Evolutionary conservation across 2,329 filamentous ascomycete genomes (phyloP).

Genomic region (Exophiala sp.): DNA sequence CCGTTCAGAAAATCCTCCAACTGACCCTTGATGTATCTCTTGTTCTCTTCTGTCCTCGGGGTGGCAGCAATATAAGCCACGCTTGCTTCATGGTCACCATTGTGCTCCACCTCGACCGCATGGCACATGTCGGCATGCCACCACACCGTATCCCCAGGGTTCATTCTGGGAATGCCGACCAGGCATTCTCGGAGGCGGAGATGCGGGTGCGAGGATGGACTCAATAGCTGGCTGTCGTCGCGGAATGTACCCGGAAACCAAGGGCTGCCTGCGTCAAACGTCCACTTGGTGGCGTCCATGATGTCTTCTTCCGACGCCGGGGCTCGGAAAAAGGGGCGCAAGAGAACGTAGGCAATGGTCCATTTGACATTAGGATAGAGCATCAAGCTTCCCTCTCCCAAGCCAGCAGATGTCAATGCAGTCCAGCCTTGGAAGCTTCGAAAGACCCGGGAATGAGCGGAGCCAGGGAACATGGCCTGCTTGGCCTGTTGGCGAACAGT

Average conservation of each 20-base stretch:
- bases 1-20: constrained; percentile 47
- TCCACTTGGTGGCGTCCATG: constrained; percentile 38
- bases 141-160: constrained; percentile 40
- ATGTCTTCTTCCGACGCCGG: constrained; percentile 31
- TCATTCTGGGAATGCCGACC: constrained; percentile 36
- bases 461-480: constrained; percentile 34
- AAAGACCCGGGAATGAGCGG: constrained; percentile 37
- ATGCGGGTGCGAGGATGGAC: constrained; percentile 42
- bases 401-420: constrained; percentile 35
- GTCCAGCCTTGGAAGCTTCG: constrained; percentile 42
- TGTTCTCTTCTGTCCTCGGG: constrained; percentile 34
- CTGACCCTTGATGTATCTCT: constrained; percentile 42
- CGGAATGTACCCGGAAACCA: constrained; percentile 39
- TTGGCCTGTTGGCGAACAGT: constrained; percentile 31
- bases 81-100: constrained; percentile 32
- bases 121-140: constrained; percentile 41
- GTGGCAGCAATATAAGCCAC: constrained; percentile 37
- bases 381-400: constrained; percentile 37
- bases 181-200: constrained; percentile 37
- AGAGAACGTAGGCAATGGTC: constrained; percentile 38
- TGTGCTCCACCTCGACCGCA: constrained; percentile 39
- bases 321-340: constrained; percentile 41
- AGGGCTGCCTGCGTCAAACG: constrained; percentile 30
- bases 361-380: constrained; percentile 38
- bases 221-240: constrained; percentile 35